These are phyloP conservation scores for Combretum micranthum DNA, from an alignment of 345 rosid species.

Conservation along the genomic window DNA sequence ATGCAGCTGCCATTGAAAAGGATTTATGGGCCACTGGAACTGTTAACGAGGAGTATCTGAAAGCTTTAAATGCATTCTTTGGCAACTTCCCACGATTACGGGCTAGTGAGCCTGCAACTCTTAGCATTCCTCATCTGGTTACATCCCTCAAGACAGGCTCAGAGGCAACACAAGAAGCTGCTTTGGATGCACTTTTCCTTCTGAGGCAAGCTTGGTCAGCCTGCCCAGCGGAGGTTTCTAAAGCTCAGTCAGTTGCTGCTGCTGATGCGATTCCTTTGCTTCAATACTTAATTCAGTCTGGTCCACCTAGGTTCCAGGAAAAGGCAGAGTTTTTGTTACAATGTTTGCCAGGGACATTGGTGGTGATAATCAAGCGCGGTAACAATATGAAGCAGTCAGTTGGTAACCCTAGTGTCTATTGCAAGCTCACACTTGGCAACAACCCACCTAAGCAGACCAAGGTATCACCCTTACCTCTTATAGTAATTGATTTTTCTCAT, in stretches of 20 bases:
- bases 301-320: conserved; percentile 99
- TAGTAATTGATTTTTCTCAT: neutral
- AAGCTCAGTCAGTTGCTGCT: conserved; percentile 93
- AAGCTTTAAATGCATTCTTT: conserved; percentile 81
- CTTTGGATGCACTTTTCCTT: conserved; percentile 88
- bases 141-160: conserved; percentile 89
- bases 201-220: conserved; percentile 99
- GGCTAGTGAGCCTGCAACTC: conserved; percentile 97
- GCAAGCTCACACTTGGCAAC: conserved; percentile 90
- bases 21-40: conserved; percentile 97
- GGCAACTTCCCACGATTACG: conserved; percentile 96
- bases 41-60: conserved; percentile 91
- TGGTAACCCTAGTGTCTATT: conserved; percentile 93
- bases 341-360: conserved; percentile 95
- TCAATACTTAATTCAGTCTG: conserved; percentile 95
- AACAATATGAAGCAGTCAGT: conserved; percentile 99
- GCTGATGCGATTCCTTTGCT: conserved; percentile 97
- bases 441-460: conserved; percentile 82
- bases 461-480: conserved; percentile 22
- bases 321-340: conserved; percentile 94
- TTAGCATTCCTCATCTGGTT: conserved; percentile 93
- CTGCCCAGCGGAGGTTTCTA: conserved; percentile 94
- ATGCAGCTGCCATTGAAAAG: conserved; percentile 96
- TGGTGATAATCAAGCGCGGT: conserved; percentile 89
- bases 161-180: conserved; percentile 99